These are phyloP conservation scores for Handroanthus guayacan DNA, from an alignment of 257 asterid genomes.

Conservation along the genomic window DNA sequence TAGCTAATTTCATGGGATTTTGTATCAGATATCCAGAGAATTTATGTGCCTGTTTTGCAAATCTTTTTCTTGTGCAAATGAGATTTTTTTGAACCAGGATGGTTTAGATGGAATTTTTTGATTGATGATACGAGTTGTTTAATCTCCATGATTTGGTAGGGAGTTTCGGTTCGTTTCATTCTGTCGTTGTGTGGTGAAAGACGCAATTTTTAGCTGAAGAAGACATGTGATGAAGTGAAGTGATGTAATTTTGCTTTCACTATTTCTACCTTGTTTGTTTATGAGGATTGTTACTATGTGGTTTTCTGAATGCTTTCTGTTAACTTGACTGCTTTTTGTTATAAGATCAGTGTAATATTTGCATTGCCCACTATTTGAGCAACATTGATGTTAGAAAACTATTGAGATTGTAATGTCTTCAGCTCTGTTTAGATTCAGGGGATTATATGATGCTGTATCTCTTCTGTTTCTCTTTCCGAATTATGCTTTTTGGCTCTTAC, in stretches of 20 bases:
- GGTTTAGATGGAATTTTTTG: slow-evolving; percentile 8
- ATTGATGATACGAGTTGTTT: background rate
- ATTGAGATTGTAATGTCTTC: background rate
- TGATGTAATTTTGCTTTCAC: background rate
- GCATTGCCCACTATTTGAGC: slow-evolving; percentile 17
- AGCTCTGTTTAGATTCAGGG: background rate
- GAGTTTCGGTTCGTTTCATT: background rate
- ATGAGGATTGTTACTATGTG: background rate
- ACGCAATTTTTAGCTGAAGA: slow-evolving; percentile 4
- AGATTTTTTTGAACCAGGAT: background rate
- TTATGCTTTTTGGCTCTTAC: background rate
- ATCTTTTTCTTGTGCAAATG: background rate
- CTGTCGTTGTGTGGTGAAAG: slow-evolving; percentile 1
- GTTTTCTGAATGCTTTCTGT: slow-evolving; percentile 17
- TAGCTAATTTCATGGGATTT: background rate
- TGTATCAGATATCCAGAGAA: background rate
- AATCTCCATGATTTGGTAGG: slow-evolving; percentile 7
- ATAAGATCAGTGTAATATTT: background rate
- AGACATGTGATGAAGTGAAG: slow-evolving; percentile 10
- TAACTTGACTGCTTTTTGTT: too few species aligned
- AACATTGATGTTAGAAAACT: background rate
- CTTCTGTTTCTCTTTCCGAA: slow-evolving; percentile 12
- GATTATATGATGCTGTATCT: background rate
- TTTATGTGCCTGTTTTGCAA: background rate
- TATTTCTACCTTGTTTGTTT: background rate